Conservation (phyloP, 495 filamentous ascomycete genomes). For the Oidiodendron maius region DNA sequence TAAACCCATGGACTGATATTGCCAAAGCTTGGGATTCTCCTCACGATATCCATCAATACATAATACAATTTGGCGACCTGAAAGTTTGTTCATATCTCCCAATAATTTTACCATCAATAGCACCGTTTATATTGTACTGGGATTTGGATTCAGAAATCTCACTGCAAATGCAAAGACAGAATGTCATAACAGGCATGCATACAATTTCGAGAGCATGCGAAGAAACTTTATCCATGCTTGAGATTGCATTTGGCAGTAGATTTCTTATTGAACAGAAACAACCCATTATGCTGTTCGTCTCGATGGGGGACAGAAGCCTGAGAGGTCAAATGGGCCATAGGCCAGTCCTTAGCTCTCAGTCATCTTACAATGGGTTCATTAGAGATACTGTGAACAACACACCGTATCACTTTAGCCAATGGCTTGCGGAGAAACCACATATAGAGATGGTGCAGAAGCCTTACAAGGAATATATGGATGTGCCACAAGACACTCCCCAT, state of each 20-base stretch:
- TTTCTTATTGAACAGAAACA: conserved; percentile 27
- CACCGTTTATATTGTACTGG: conserved; percentile 44
- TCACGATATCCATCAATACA: background rate
- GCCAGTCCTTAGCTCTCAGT: background rate
- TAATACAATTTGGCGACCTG: background rate
- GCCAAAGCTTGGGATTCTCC: conserved; percentile 44
- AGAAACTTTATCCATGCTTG: conserved; percentile 41
- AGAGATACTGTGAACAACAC: conserved; percentile 17
- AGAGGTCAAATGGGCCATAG: conserved; percentile 11
- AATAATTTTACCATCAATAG: conserved; percentile 30
- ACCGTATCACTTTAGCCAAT: conserved; percentile 27
- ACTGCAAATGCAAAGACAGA: conserved; percentile 29
- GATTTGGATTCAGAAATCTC: conserved; percentile 34
- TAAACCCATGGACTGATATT: conserved; percentile 62
- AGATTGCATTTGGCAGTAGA: conserved; percentile 42
- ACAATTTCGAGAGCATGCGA: conserved; percentile 20
- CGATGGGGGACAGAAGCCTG: conserved; percentile 17
- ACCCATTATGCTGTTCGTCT: conserved; percentile 33
- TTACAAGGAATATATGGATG: conserved; percentile 19
- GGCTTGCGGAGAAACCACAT: conserved; percentile 32
- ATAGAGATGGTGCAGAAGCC: conserved; percentile 19
- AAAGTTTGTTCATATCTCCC: conserved; percentile 44
- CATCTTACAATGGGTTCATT: conserved; percentile 22
- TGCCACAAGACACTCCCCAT: conserved; percentile 36
- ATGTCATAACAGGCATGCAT: background rate